Evolutionary conservation across 257 asterid species (phyloP), one percentile per base, ranked within the genome.

Genomic region (Solanum ossicruentum): DNA sequence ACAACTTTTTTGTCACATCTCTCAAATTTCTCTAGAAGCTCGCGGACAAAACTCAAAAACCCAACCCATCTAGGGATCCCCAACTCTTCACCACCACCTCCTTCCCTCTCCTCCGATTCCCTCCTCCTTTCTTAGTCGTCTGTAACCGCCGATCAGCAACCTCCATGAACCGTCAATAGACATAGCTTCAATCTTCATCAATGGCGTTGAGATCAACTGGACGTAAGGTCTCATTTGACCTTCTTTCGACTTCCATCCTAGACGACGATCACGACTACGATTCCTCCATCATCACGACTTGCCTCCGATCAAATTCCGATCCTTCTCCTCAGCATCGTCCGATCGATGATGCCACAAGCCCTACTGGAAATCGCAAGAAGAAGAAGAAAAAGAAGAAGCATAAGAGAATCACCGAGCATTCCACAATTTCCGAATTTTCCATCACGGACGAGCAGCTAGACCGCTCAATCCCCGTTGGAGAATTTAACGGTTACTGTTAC

Each of bases 141-240:
- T 45, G 54, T 70, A 70, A 39, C 79, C 5, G 54, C 79, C 65
- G 65, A 78, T 52, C 65, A 78, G 26, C 82, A 51, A 78, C 26
- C 82, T 52, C 65, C 49, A 78, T 52, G 82, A 78, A 78, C 45
- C 82, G 65, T 10, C 82, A 49, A 51, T 49, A 43, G 23, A 43
- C 82, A 75, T 78, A 78, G 49, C 65, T 52, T 52, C 49, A 51
- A 78, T 26, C 65, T 52, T 78, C 47, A 54, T 52, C 41, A 81
- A 93, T 94, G 97, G 93, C 92, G 55, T 66, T 88, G 89, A 88
- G 92, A 89, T 90, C 93, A 85, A 80, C 90, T 85, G 92, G 86
- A 65, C 93, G 95, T 3, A 91, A 91, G 83, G 89, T 93, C 13
- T 89, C 96, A 10, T 96, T 94, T 92, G 92, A 89, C 80, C 56